A percentile compares a stretch with the other conserved stretches of the same genome.
Conservation (phyloP, 768 basidiomycete genomes). For the Rhizopogon vinicolor region DNA sequence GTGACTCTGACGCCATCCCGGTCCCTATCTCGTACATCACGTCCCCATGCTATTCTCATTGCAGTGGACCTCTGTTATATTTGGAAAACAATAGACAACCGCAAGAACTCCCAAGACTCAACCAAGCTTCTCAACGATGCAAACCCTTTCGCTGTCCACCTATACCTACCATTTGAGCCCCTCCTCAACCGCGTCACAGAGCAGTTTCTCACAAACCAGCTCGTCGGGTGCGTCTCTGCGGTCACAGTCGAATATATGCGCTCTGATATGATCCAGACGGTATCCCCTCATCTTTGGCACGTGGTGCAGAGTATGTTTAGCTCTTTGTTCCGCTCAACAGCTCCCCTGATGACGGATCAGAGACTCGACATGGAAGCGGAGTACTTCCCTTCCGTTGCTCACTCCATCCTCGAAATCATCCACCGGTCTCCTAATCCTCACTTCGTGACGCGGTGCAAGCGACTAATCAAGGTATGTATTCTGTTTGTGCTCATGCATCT, state of each 20-base stretch:
- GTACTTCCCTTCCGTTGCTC: constrained; percentile 44
- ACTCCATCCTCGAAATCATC: constrained; percentile 47
- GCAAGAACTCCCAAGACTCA: constrained; percentile 20
- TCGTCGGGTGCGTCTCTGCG: constrained; percentile 46
- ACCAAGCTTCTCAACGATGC: constrained; percentile 29
- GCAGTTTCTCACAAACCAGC: constrained; percentile 52
- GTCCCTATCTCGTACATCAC: constrained; percentile 23
- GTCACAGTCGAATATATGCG: constrained; percentile 6
- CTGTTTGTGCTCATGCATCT: not conserved
- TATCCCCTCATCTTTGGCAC: constrained; percentile 77
- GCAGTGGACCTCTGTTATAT: constrained; percentile 37
- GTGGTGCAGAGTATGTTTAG: constrained; percentile 50
- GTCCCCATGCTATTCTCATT: constrained; percentile 25
- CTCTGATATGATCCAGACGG: constrained; percentile 38
- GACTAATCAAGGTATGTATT: constrained; percentile 42
- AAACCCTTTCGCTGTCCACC: constrained; percentile 48
- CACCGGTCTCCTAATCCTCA: constrained; percentile 42
- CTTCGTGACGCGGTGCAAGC: constrained; percentile 42
- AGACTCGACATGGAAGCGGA: constrained; percentile 51
- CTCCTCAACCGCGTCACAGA: constrained; percentile 48
- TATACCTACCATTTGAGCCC: constrained; percentile 51
- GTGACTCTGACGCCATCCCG: constrained; percentile 38
- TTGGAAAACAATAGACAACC: constrained; percentile 26
- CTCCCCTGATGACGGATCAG: constrained; percentile 28
- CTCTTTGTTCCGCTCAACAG: constrained; percentile 2